These are phyloP conservation scores for Pezicula radicicola DNA, from an alignment of 2,329 filamentous ascomycete species.

Conservation along the genomic window DNA sequence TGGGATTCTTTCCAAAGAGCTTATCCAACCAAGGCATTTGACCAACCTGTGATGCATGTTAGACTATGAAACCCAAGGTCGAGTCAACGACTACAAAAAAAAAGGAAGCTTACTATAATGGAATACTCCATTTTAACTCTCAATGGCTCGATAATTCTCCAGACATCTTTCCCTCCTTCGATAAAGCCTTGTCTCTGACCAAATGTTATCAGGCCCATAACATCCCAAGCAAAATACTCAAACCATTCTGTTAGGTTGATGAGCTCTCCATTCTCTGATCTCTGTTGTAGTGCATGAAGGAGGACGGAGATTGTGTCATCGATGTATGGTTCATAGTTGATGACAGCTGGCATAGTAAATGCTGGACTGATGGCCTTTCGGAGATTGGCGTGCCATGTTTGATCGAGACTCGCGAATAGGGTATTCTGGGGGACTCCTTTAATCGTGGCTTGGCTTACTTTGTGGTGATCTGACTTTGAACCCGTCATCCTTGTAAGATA, in stretches of 20 bases:
- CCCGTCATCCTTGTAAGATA: background rate
- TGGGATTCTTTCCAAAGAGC: background rate
- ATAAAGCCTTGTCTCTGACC: background rate
- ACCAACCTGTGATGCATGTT: background rate
- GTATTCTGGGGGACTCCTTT: background rate
- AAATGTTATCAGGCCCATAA: background rate
- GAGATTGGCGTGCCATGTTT: background rate
- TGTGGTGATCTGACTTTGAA: background rate
- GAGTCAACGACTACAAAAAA: background rate
- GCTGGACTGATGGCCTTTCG: background rate
- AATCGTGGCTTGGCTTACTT: background rate
- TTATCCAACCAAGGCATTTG: slow-evolving; percentile 3
- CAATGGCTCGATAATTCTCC: background rate
- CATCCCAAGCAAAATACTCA: slow-evolving; percentile 2
- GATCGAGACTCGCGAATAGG: background rate
- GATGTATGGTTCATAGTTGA: background rate
- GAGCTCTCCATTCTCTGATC: background rate
- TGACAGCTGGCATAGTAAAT: background rate
- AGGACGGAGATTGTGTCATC: background rate
- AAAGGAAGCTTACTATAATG: background rate
- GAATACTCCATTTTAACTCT: background rate
- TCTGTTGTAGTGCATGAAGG: background rate
- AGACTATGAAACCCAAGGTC: no score
- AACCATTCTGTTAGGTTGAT: slow-evolving; percentile 1
- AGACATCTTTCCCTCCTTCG: background rate